phyloP scores from a whole-genome alignment of 192 early-diverging fungal genomes.

The Backusella australiensis region DNA sequence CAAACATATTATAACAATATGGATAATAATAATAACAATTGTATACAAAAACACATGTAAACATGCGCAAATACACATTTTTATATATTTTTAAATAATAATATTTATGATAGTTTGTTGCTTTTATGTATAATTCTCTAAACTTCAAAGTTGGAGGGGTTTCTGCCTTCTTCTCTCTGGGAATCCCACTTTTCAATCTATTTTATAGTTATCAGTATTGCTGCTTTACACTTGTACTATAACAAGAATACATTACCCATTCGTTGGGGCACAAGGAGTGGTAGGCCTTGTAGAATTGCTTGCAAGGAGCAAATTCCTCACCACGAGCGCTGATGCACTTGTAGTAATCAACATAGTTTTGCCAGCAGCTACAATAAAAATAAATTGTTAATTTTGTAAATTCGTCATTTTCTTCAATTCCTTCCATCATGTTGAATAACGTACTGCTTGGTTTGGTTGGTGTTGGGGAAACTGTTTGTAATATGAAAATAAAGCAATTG shows the following conservation, averaged over 20 bases:
- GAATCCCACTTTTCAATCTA: constrained; percentile 50
- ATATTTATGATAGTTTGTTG: constrained; percentile 2
- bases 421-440: neutral
- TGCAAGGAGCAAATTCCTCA: constrained; percentile 93
- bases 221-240: neutral
- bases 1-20: neutral
- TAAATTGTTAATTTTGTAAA: neutral
- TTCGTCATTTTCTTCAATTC: neutral
- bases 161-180: constrained; percentile 45
- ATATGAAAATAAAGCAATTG: neutral
- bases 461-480: constrained; percentile 85
- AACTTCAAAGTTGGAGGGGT: constrained; percentile 47
- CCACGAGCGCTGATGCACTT: constrained; percentile 93
- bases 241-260: constrained; percentile 71
- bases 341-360: constrained; percentile 96
- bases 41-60: neutral
- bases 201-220: neutral
- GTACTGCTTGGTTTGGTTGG: constrained; percentile 93
- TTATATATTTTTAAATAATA: constrained; percentile 11
- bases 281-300: constrained; percentile 85
- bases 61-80: neutral
- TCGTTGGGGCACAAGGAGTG: constrained; percentile 84
- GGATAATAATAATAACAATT: neutral
- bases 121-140: constrained; percentile 26
- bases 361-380: constrained; percentile 76